Evolutionary conservation across 352 stramenopile genomes (phyloP), one percentile per base, ranked within the genome.

Genomic region (Phytopythium mirpurense): DNA sequence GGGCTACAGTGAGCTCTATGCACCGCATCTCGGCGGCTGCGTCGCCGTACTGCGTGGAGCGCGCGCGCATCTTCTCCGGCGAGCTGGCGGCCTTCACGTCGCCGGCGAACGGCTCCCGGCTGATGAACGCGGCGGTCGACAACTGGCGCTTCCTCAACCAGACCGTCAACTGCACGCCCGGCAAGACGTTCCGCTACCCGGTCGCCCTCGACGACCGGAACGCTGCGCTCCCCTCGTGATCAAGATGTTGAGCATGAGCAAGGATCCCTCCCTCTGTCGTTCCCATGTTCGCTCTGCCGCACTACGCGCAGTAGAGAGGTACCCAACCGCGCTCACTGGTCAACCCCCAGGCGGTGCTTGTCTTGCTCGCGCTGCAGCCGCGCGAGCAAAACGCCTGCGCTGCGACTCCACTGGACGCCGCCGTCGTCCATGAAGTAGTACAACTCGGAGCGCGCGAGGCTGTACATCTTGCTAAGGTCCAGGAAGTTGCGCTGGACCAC

Each of bases 391-490:
- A 64, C 63, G 0, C 57, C 56, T 1, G 77, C 71, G 50, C 72
- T 79, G 14, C 67, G 73, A 46, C 51, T 55, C 62, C 62, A 74
- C 19, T 47, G 45, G 1, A 60, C 56, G 12, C 65, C 73, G 23
- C 77, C 62, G 19, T 68, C 71, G 36, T 84, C 68, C 35, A 86
- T 72, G 21, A 88, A 83, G 46, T 88, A 88, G 32, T 81, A 76
- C n/a, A 88, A 64, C 32, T 83, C 65, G 8, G 80, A 88, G 37
- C 75, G 69, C 24, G 76, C 65, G 12, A 90, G 65, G 18, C 70
- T 88, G 63, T 90, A 90, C 58, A 88, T 65, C 43, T 88, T 86
- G 63, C 77, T 88, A 24, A 88, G 68, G 50, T 85, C 78, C 7
- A 90, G 41, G 27, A 85, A 84, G 49, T 90, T 81, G 26, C 36